Evolutionary conservation across 2,329 filamentous ascomycete genomes (phyloP), one percentile per base, ranked within the genome.

Genomic region (Trichophyton rubrum): DNA sequence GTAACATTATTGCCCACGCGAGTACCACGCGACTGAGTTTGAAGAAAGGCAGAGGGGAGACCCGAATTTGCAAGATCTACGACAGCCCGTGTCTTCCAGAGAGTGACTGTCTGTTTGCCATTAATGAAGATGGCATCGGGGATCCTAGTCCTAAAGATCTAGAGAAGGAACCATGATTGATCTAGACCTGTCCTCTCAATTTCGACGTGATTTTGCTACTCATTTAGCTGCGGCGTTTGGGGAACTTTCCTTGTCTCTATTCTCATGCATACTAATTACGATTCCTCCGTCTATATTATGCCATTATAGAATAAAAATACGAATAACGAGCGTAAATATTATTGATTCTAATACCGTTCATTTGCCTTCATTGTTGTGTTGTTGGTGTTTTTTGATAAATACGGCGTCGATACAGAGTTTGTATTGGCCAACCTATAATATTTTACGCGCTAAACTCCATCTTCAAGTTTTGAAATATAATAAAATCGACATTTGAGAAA

Each of bases 1-100:
- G 93, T 65, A 97, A 99, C 74, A 99, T 99, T 66, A 97, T 99
- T 71, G 93, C 95, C 2, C 93, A 99, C 73, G 91, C 93, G 59
- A 96, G 90, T 70, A 99, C 93, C 1, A 99, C 93, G 1, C 82
- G 93, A 69, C 82, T 99, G 68, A 96, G 90, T 69, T 74, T 99
- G 71, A 96, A 96, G 79, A 99, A 99, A 75, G 95, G 93, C 1
- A 82, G 93, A 60, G 93, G 83, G 33, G 93, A 99, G 79, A 99
- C 93, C 22, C 84, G 93, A 78, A 89, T 99, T 66, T 96, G 93
- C 78, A 99, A 97, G 80, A 99, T 99, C 64, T 99, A 99, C 72
- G 95, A 99, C 75, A 97, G 91, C 68, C 93, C 93, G 1, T 99
- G 93, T 74, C 78, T 99, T 65, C 93, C 93, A 0, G 93, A 99